phyloP scores from a whole-genome alignment of 2,329 filamentous ascomycete genomes.

The Daldinia sp. region DNA sequence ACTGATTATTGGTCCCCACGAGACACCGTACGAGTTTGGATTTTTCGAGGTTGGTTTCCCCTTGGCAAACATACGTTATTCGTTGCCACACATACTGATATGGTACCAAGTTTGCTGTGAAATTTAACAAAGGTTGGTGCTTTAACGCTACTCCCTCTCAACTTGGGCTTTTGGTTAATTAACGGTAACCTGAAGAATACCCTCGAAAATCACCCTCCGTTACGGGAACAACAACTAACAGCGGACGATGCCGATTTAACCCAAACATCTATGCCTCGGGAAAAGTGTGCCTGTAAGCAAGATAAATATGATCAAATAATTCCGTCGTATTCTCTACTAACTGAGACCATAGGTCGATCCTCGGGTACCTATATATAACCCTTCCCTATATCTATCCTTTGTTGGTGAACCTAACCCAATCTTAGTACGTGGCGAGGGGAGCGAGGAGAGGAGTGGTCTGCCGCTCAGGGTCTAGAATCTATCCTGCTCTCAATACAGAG shows the following conservation, averaged over 20 bases:
- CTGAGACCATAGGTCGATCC: constrained; percentile 70
- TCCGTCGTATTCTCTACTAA: constrained; percentile 18
- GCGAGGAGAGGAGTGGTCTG: constrained; percentile 93
- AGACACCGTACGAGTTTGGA: constrained; percentile 95
- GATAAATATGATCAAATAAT: constrained; percentile 27
- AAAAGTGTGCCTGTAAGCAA: constrained; percentile 86
- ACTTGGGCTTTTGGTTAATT: constrained; percentile 16
- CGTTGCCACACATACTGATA: constrained; percentile 41
- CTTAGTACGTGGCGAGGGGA: constrained; percentile 90
- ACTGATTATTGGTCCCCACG: constrained; percentile 89
- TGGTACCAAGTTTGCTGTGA: constrained; percentile 74
- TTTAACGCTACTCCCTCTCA: not conserved
- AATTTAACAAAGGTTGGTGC: constrained; percentile 75
- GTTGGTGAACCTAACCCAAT: constrained; percentile 23
- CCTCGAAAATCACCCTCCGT: constrained; percentile 72
- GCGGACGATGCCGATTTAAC: constrained; percentile 89
- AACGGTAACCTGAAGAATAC: constrained; percentile 70
- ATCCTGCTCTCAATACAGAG: constrained; percentile 96
- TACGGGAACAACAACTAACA: constrained; percentile 82
- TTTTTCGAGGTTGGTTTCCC: constrained; percentile 82
- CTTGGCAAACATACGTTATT: not conserved
- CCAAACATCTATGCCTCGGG: constrained; percentile 94
- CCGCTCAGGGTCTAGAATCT: constrained; percentile 93
- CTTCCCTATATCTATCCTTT: constrained; percentile 7
- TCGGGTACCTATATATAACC: constrained; percentile 74